Percentiles rank a stretch among this genome's conserved stretches.
These are phyloP conservation scores for Podospora anserina DNA, from an alignment of 495 filamentous ascomycete genomes.

Conservation along the genomic window DNA sequence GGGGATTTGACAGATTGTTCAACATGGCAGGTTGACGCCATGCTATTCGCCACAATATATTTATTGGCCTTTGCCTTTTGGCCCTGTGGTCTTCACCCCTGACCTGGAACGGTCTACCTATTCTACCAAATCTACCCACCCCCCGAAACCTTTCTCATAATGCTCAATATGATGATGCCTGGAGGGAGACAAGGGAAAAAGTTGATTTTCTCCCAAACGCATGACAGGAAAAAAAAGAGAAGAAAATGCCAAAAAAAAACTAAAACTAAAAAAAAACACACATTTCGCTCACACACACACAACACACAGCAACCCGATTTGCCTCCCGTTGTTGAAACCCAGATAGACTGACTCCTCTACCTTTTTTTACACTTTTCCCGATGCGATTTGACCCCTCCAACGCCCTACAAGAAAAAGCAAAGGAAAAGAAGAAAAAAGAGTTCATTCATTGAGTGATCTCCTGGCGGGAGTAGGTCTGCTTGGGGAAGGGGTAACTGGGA, in stretches of 20 bases:
- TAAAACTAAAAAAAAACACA: neutral
- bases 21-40: neutral
- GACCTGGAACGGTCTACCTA: neutral
- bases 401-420: conserved; percentile 2
- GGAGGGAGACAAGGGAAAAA: conserved; percentile 20
- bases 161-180: neutral
- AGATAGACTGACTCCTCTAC: neutral
- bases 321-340: conserved; percentile 13
- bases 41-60: neutral
- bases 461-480: conserved; percentile 63
- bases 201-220: conserved; percentile 27
- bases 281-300: neutral
- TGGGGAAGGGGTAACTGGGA: conserved; percentile 55
- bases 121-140: neutral
- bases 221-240: neutral
- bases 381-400: conserved; percentile 7
- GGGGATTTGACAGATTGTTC: neutral
- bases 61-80: neutral
- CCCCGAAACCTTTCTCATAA: neutral
- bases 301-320: neutral
- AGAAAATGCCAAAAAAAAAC: neutral
- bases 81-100: neutral
- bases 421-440: conserved; percentile 4
- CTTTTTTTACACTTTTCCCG: neutral
- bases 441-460: conserved; percentile 9